Percentiles rank a stretch among this genome's conserved stretches.
Conservation (phyloP, 495 filamentous ascomycete genomes). For the Astrothelium subdiscretum region DNA sequence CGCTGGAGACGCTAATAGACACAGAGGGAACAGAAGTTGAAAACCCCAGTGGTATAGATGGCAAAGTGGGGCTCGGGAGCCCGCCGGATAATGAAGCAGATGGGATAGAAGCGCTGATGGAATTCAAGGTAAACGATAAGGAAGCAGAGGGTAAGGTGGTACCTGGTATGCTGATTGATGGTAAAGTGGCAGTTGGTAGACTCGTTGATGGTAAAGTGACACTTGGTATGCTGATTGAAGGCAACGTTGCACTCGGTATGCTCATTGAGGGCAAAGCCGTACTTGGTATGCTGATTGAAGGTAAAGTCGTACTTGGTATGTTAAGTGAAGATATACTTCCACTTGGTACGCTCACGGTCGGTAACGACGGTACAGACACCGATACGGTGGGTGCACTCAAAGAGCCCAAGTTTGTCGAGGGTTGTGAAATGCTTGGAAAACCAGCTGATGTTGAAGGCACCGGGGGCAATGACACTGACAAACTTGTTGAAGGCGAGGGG, state of each 20-base stretch:
- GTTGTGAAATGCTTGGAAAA: background rate
- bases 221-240: background rate
- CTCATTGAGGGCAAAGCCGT: background rate
- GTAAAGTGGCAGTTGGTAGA: background rate
- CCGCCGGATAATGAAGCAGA: background rate
- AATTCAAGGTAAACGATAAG: background rate
- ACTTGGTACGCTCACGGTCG: background rate
- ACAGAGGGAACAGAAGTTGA: background rate
- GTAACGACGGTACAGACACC: background rate
- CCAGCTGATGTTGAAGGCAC: background rate
- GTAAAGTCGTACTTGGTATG: background rate
- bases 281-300: background rate
- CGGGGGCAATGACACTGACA: background rate
- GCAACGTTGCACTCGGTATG: background rate
- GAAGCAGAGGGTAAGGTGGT: background rate
- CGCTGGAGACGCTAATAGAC: background rate
- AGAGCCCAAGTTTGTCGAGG: background rate
- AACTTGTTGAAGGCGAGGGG: background rate
- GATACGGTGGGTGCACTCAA: background rate
- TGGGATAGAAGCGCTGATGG: background rate
- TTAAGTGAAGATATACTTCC: background rate
- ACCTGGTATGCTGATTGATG: background rate
- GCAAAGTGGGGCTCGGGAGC: background rate
- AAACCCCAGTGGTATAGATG: background rate
- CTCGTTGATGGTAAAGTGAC: background rate